These are phyloP conservation scores for Irpex lacteus DNA, from an alignment of 1,284 basidiomycete species.

Conservation along the genomic window DNA sequence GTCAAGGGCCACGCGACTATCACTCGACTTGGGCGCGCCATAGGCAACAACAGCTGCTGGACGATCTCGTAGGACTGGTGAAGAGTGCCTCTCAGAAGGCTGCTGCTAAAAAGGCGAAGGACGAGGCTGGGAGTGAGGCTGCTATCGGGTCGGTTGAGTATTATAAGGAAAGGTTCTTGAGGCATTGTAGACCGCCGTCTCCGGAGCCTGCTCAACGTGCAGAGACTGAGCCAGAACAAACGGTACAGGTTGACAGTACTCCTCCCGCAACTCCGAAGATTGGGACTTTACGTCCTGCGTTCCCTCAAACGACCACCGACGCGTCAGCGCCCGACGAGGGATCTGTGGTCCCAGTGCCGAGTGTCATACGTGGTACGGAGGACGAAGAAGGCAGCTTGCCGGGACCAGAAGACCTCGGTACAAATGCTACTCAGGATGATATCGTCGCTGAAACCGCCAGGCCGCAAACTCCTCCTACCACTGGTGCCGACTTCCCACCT, in stretches of 20 bases:
- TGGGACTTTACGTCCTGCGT: neutral
- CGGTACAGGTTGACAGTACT: neutral
- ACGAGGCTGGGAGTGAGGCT: neutral
- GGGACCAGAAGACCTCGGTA: neutral
- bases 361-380: neutral
- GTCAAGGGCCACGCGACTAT: slow-evolving; percentile 66
- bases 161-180: slow-evolving; percentile 14
- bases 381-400: neutral
- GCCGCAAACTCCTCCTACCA: neutral
- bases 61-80: slow-evolving; percentile 58
- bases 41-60: slow-evolving; percentile 56
- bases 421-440: neutral
- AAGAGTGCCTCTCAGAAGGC: slow-evolving; percentile 44
- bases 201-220: too few species aligned
- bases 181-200: slow-evolving; percentile 12
- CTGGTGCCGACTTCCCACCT: neutral
- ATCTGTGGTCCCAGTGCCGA: too few species aligned
- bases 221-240: neutral
- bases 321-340: neutral
- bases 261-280: neutral
- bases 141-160: slow-evolving; percentile 13
- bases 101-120: slow-evolving; percentile 21
- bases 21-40: slow-evolving; percentile 58
- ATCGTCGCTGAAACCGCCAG: neutral
- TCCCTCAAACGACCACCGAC: neutral